phyloP scores from a whole-genome alignment of 1,284 basidiomycete species.

The Rhodotorula sp. region DNA sequence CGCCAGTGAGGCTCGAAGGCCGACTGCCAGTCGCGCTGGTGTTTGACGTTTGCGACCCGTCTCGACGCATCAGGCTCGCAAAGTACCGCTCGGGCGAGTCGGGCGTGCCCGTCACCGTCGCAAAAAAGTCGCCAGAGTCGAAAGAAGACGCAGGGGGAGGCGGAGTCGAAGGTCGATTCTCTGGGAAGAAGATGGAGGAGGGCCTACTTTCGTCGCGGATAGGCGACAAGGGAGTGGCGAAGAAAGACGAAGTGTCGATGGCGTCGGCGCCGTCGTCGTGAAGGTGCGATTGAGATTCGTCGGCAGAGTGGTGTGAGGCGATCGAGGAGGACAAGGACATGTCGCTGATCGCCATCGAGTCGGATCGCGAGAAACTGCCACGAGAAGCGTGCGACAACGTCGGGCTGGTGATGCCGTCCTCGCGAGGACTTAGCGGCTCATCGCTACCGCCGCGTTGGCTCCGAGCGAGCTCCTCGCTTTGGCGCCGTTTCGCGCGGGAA shows the following conservation, averaged over 20 bases:
- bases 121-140: conserved; percentile 6
- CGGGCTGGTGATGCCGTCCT: conserved; percentile 14
- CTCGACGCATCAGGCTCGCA: conserved; percentile 6
- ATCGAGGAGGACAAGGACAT: conserved; percentile 6
- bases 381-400: conserved; percentile 19
- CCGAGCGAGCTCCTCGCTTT: conserved; percentile 24
- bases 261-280: not conserved
- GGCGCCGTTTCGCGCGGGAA: conserved; percentile 21
- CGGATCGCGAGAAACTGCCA: conserved; percentile 12
- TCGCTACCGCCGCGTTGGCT: conserved; percentile 9
- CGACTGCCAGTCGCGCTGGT: conserved; percentile 5
- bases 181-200: conserved; percentile 23
- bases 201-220: conserved; percentile 13
- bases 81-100: conserved; percentile 23
- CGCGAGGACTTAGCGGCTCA: conserved; percentile 27
- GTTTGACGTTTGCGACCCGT: conserved; percentile 15
- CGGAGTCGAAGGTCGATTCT: conserved; percentile 1
- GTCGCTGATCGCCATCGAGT: conserved; percentile 5
- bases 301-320: not conserved
- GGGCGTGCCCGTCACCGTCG: not conserved
- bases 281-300: not conserved
- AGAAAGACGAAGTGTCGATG: conserved; percentile 35
- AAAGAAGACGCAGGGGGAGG: not conserved
- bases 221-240: conserved; percentile 31
- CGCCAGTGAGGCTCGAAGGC: conserved; percentile 23